Evolutionary conservation across 768 basidiomycete genomes (phyloP).

Genomic region (Rhizopogon vulgaris): DNA sequence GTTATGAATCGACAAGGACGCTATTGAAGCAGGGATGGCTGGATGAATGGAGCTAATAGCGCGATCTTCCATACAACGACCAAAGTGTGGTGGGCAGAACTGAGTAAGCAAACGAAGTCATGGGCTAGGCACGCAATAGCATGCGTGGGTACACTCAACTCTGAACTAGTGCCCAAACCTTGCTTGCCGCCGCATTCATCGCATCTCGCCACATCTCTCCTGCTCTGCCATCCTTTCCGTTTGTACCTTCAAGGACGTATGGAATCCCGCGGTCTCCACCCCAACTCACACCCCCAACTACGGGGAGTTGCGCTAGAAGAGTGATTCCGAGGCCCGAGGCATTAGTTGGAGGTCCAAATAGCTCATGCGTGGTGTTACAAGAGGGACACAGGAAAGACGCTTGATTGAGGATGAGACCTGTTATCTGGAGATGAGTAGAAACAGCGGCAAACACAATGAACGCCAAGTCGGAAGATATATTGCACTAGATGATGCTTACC

Average conservation of each 20-base stretch:
- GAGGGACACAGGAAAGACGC: slow-evolving; percentile 75
- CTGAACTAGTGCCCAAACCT: slow-evolving; percentile 20
- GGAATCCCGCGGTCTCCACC: slow-evolving; percentile 68
- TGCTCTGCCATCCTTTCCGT: slow-evolving; percentile 17
- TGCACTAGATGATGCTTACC: slow-evolving; percentile 35
- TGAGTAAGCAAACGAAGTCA: background rate
- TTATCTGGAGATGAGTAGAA: slow-evolving; percentile 46
- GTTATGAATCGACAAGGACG: too few species aligned
- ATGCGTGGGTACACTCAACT: background rate
- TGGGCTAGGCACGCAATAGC: background rate
- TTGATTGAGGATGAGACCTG: slow-evolving; percentile 85
- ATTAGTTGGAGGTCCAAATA: slow-evolving; percentile 66
- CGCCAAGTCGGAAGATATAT: slow-evolving; percentile 1
- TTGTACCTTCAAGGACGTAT: slow-evolving; percentile 28
- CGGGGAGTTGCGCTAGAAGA: slow-evolving; percentile 75
- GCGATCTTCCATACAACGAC: too few species aligned
- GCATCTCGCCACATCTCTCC: slow-evolving; percentile 26
- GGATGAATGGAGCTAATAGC: too few species aligned
- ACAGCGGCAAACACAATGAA: background rate
- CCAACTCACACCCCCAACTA: slow-evolving; percentile 67
- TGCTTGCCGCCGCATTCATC: slow-evolving; percentile 24
- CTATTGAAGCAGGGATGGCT: too few species aligned
- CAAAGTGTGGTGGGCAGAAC: too few species aligned
- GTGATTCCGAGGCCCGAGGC: slow-evolving; percentile 52
- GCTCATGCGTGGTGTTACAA: slow-evolving; percentile 55